Evolutionary conservation across 2,329 filamentous ascomycete species (phyloP).

Genomic region (Curvularia lunata): DNA sequence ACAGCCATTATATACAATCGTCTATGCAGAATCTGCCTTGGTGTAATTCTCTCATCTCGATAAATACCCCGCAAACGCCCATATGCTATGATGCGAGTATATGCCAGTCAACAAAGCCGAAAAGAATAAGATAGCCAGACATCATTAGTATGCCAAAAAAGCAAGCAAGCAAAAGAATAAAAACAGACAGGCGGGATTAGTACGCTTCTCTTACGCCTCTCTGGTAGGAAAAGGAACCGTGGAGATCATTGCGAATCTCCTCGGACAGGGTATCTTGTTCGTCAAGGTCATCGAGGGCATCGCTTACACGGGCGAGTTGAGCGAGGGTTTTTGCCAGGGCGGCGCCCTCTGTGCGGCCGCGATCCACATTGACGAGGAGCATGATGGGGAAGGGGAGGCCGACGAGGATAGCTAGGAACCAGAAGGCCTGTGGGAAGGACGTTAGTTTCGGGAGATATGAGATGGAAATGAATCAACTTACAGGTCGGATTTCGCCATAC

Average conservation of each 20-base stretch:
- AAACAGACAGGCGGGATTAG: background rate
- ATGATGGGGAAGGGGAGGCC: conserved; percentile 84
- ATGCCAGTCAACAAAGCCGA: background rate
- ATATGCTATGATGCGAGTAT: conserved; percentile 6
- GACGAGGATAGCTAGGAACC: conserved; percentile 87
- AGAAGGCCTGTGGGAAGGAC: conserved; percentile 67
- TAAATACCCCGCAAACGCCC: conserved; percentile 17
- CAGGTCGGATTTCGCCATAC: conserved; percentile 57
- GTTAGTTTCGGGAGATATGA: background rate
- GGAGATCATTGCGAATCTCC: conserved; percentile 20
- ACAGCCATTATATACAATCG: background rate
- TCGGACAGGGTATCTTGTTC: conserved; percentile 20
- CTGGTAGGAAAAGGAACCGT: conserved; percentile 21
- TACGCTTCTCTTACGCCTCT: background rate
- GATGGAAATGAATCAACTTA: conserved; percentile 26
- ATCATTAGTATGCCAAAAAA: background rate
- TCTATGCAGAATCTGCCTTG: background rate
- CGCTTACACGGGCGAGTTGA: conserved; percentile 22
- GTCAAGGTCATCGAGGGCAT: conserved; percentile 14
- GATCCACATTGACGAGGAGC: conserved; percentile 81
- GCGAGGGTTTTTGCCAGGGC: conserved; percentile 50
- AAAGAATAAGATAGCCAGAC: background rate
- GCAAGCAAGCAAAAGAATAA: background rate
- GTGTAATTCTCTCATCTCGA: background rate
- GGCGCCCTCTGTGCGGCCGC: conserved; percentile 53